These are phyloP conservation scores for Penicillium sp. DNA, from an alignment of 2,329 filamentous ascomycete species.

Conservation along the genomic window DNA sequence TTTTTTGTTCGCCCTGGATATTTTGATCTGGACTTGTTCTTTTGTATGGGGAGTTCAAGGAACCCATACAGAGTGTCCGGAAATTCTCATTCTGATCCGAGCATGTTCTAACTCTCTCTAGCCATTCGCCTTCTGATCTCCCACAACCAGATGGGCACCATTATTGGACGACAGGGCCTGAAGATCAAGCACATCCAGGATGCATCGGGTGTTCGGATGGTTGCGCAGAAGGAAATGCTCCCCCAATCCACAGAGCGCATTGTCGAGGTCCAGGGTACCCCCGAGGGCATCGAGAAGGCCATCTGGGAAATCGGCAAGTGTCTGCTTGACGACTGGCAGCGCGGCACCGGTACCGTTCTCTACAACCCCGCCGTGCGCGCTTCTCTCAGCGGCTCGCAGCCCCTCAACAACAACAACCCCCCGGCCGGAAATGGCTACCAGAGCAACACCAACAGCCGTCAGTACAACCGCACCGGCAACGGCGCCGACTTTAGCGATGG, in stretches of 20 bases:
- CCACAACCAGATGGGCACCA: slow-evolving; percentile 99
- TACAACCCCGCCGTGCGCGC: slow-evolving; percentile 96
- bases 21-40: not conserved
- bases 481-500: slow-evolving; percentile 94
- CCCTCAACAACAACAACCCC: slow-evolving; percentile 54
- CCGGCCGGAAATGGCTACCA: slow-evolving; percentile 49
- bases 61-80: not conserved
- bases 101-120: slow-evolving; percentile 43
- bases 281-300: slow-evolving; percentile 92
- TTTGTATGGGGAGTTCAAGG: not conserved
- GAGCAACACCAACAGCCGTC: slow-evolving; percentile 57
- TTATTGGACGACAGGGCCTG: slow-evolving; percentile 91
- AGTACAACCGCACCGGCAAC: slow-evolving; percentile 91
- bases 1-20: not conserved
- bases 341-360: slow-evolving; percentile 91
- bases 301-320: slow-evolving; percentile 99
- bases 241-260: slow-evolving; percentile 98
- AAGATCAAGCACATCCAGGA: slow-evolving; percentile 99
- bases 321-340: slow-evolving; percentile 95
- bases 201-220: slow-evolving; percentile 94
- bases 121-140: slow-evolving; percentile 98
- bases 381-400: slow-evolving; percentile 61
- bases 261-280: slow-evolving; percentile 92
- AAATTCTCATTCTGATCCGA: not conserved
- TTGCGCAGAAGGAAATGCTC: slow-evolving; percentile 99